Evolutionary conservation across 2,329 filamentous ascomycete species (phyloP), one percentile per base, ranked within the genome.

Genomic region (Trichophyton verrucosum): DNA sequence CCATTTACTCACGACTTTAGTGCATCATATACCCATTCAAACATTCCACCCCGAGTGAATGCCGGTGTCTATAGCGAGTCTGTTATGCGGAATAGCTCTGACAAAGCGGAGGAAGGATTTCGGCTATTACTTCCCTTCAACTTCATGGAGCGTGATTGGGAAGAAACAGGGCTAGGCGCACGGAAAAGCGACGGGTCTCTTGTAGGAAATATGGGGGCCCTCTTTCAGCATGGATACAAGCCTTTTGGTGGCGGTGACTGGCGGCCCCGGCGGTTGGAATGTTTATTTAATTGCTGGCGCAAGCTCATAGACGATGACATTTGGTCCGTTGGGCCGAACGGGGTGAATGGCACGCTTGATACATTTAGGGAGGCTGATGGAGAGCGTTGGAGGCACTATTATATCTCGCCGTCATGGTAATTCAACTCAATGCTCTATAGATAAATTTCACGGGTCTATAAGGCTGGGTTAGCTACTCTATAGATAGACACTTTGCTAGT

Each of bases 151-250:
- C 33, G 17, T 36, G 3, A 33, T 58, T n/a, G 49, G 49, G 49
- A 55, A 22, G 17, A 17, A n/a, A 44, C 36, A 9, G 40, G 13
- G 3, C 11, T 24, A 44, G 56, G 56, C 22, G 56, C 33, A 11
- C 56, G 56, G 36, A 42, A 7, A n/a, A 58, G 56, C 40, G 56
- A 58, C 30, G 56, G 56, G 56, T 44, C 33, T 24, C 13, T 58
- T 44, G 56, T 24, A 13, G 56, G 33, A 7, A 22, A 9, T 13
- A 36, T 20, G 36, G 36, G 11, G 6, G 9, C 20, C 17, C 55
- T 57, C 20, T 57, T 57, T 44, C 55, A 57, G n/a, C 55, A 57
- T 57, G 55, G 55, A 40, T 40, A 17, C 20, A 57, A 57, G n/a
- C 56, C 56, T 13, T 58, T 58, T 58, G 42, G 42, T 27, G 58